These are phyloP conservation scores for Yamadazyma atmosphaerica DNA, from an alignment of 1,139 yeast species.

Conservation along the genomic window DNA sequence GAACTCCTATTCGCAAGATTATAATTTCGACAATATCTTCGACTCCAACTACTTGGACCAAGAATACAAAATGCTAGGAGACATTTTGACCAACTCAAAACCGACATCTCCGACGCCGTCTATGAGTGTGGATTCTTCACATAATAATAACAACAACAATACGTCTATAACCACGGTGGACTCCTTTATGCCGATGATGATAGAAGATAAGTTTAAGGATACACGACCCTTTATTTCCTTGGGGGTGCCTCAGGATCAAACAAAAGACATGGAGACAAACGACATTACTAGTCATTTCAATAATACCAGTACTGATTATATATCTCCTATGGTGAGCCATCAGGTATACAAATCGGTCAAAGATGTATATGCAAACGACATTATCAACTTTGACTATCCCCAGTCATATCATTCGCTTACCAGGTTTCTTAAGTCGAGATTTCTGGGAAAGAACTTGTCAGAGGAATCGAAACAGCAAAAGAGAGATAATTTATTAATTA, in stretches of 20 bases:
- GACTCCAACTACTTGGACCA: constrained; percentile 49
- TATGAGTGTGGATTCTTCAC: constrained; percentile 4
- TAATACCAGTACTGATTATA: constrained; percentile 25
- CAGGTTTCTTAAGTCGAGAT: constrained; percentile 53
- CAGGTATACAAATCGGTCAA: constrained; percentile 63
- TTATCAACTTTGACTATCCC: constrained; percentile 65
- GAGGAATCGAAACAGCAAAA: constrained; percentile 32
- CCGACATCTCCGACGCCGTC: constrained; percentile 50
- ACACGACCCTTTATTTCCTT: constrained; percentile 45
- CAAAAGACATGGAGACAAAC: constrained; percentile 12
- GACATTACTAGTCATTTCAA: constrained; percentile 12
- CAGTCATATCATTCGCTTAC: constrained; percentile 65
- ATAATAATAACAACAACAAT: constrained; percentile 2
- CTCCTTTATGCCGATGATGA: constrained; percentile 13
- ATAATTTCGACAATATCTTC: constrained; percentile 21
- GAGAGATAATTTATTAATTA: constrained; percentile 50
- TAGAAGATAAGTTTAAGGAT: constrained; percentile 27
- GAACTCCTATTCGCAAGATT: constrained; percentile 14
- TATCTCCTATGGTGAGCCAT: constrained; percentile 58
- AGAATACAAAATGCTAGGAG: constrained; percentile 61
- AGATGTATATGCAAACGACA: constrained; percentile 58
- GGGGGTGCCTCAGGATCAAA: constrained; percentile 24
- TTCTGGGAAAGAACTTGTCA: constrained; percentile 40
- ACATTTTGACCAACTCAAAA: constrained; percentile 48
- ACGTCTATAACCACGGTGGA: constrained; percentile 20